Conservation (phyloP, 345 rosid genomes). For the Carallia pectinifolia region DNA sequence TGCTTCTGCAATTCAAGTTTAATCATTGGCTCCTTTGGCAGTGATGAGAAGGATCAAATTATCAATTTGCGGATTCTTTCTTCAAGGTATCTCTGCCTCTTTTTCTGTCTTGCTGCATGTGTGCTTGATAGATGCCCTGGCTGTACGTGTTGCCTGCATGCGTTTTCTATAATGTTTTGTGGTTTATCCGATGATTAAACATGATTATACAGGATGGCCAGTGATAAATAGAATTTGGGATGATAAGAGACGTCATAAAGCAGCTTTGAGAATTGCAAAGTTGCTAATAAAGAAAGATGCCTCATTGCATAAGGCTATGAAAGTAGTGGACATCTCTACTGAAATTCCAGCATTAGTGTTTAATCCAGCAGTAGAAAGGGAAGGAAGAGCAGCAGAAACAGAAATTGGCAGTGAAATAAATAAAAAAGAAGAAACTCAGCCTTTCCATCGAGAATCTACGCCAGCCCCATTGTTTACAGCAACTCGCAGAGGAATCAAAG, state of each 20-base stretch:
- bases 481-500: conserved; percentile 16
- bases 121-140: background rate
- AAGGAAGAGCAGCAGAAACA: too few relatives aligned
- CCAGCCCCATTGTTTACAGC: conserved; percentile 18
- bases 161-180: background rate
- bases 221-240: background rate
- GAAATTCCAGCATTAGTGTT: background rate
- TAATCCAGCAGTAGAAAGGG: background rate
- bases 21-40: background rate
- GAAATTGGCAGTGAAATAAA: background rate
- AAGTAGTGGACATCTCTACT: background rate
- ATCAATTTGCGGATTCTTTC: background rate
- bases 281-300: conserved; percentile 18
- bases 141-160: background rate
- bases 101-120: background rate
- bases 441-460: background rate
- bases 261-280: conserved; percentile 14
- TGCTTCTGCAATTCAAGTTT: background rate
- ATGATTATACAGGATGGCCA: background rate
- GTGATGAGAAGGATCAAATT: background rate
- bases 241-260: background rate
- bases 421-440: background rate
- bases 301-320: conserved; percentile 1
- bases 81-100: background rate
- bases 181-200: background rate